These are phyloP conservation scores for Aspergillus clavatus DNA, from an alignment of 2,329 filamentous ascomycete species.

Conservation along the genomic window DNA sequence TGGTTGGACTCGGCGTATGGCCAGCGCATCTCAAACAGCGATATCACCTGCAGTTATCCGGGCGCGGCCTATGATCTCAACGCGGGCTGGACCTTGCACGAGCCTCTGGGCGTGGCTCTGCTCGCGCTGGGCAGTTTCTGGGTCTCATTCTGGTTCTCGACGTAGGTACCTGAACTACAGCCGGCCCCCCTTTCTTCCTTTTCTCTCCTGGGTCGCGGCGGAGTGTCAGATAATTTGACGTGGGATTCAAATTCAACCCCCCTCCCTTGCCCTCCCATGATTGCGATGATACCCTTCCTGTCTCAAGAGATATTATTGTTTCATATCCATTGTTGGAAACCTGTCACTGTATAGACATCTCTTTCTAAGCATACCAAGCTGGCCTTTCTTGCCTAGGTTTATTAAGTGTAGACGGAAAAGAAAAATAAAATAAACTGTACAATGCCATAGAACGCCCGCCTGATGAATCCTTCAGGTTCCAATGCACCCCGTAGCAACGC, in stretches of 20 bases:
- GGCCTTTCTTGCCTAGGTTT: too few relatives aligned
- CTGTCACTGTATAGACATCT: background rate
- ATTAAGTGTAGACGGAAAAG: too few relatives aligned
- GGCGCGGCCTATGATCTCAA: conserved; percentile 53
- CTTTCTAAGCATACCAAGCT: too few relatives aligned
- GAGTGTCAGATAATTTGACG: too few relatives aligned
- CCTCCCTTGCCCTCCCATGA: too few relatives aligned
- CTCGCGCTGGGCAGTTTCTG: conserved; percentile 10
- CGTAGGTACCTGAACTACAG: background rate
- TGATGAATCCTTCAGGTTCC: too few relatives aligned
- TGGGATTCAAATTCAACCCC: too few relatives aligned
- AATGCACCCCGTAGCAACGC: too few relatives aligned
- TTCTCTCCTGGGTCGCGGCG: too few relatives aligned
- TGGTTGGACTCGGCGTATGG: conserved; percentile 52
- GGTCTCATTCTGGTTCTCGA: conserved; percentile 14
- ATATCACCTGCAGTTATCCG: conserved; percentile 57
- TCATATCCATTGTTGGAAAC: background rate
- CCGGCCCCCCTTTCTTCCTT: too few relatives aligned
- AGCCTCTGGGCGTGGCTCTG: background rate
- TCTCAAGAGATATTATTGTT: background rate
- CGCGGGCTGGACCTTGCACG: conserved; percentile 1
- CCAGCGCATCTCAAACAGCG: conserved; percentile 30
- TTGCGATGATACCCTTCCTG: background rate
- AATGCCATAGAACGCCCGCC: too few relatives aligned
- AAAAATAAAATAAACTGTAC: too few relatives aligned